Evolutionary conservation across 768 basidiomycete species (phyloP), one percentile per base, ranked within the genome.

Genomic region (Clathrus columnatus): DNA sequence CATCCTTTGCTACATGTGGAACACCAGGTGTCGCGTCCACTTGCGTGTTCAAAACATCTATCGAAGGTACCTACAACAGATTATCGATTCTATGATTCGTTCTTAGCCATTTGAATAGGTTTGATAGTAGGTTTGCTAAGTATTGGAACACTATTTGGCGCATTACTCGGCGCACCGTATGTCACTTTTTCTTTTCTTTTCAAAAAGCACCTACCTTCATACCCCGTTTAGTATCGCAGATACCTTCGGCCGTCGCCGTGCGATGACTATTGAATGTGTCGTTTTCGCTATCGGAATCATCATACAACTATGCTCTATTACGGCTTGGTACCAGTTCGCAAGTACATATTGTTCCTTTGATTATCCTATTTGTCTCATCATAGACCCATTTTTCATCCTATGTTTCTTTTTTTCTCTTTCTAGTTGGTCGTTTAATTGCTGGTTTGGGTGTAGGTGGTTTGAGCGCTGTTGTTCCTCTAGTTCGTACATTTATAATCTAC

Each of bases 121-220:
- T 73, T 87, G 46, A 84, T 88, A 58, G 85, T 87, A 51, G 71
- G 77, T n/a, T 68, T 87, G 23, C 73, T 87, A n/a, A 78, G 75
- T 11, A 83, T 87, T 60, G 87, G 86, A 14, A 85, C 85, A 0
- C 72, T 86, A 24, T 65, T 76, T 32, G 85, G 86, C 36, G 78
- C 80, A 1, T 72, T 86, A 5, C 44, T 73, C 18, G 84, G 84
- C 61, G 83, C 84, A 44, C 73, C 76, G 78, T 82, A 61, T 60
- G 80, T 74, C 14, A 4, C 2, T 5, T 29, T 44, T 21, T 45
- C 21, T 46, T 1, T 16, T 23, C 26, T 27, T 23, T 23, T 26
- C 18, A 8, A 17, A 16, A 21, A 27, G n/a, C 36, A 26, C 29
- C 61, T 32, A 57, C 48, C 27, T 20, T 36, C 47, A 16, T 23